Percentiles rank a stretch among this genome's conserved stretches.
Evolutionary conservation across 805 yeast genomes (phyloP).

Genomic region (Nakazawaea anatomiae): DNA sequence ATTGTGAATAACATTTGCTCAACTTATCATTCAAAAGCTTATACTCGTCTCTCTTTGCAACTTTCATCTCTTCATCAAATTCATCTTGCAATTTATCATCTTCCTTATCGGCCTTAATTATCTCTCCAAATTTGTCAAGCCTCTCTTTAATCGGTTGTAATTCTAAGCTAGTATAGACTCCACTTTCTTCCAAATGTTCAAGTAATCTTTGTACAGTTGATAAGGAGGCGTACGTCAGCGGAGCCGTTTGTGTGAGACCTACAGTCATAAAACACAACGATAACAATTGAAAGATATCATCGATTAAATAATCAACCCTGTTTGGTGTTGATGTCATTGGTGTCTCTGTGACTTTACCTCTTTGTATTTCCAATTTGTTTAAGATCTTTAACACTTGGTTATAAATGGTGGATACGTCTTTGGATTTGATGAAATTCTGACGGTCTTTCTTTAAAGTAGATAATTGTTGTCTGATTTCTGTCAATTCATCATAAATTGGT

Average conservation of each 20-base stretch:
- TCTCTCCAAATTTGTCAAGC: constrained; percentile 59
- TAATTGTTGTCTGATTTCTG: constrained; percentile 35
- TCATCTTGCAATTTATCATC: constrained; percentile 35
- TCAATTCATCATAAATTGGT: constrained; percentile 30
- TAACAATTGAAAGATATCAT: constrained; percentile 84
- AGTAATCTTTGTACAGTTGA: constrained; percentile 81
- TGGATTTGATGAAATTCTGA: constrained; percentile 56
- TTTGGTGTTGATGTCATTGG: constrained; percentile 33
- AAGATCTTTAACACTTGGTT: constrained; percentile 49
- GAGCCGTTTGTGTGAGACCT: constrained; percentile 85
- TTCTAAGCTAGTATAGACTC: constrained; percentile 81
- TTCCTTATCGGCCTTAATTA: constrained; percentile 44
- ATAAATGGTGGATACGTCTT: constrained; percentile 58
- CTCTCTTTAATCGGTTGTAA: constrained; percentile 71
- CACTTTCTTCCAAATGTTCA: constrained; percentile 75
- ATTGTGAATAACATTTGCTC: constrained; percentile 53
- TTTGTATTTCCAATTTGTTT: constrained; percentile 44
- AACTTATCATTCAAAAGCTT: constrained; percentile 60
- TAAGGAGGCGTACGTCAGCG: constrained; percentile 88
- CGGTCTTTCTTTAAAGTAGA: constrained; percentile 57
- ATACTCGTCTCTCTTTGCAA: constrained; percentile 45
- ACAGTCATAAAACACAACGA: constrained; percentile 87
- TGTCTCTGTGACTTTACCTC: constrained; percentile 27
- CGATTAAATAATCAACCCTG: constrained; percentile 66
- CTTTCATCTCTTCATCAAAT: constrained; percentile 14